phyloP scores from a whole-genome alignment of 2,329 filamentous ascomycete species.

The Alternaria sp. region DNA sequence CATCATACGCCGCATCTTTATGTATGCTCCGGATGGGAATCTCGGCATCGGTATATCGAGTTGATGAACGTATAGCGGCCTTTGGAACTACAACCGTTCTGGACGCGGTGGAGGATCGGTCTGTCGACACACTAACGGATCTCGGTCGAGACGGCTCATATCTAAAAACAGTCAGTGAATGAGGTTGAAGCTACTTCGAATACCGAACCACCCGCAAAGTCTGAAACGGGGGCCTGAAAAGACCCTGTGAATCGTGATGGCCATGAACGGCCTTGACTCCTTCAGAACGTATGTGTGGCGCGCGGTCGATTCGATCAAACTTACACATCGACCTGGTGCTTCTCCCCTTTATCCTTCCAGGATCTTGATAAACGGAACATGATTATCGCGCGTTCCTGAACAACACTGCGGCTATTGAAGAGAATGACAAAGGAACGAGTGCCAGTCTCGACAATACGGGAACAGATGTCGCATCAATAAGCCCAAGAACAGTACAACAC shows the following conservation, averaged over 20 bases:
- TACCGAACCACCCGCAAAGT: neutral
- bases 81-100: constrained; percentile 3
- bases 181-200: neutral
- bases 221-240: neutral
- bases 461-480: neutral
- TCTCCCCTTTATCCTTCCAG: constrained; percentile 3
- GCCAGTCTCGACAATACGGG: neutral
- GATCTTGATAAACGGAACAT: constrained; percentile 12
- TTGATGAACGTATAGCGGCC: neutral
- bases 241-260: neutral
- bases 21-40: neutral
- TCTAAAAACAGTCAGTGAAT: constrained; percentile 6
- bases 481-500: neutral
- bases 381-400: neutral
- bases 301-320: neutral
- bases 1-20: neutral
- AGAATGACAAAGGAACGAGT: neutral
- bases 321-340: constrained; percentile 5
- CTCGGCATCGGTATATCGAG: neutral
- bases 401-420: neutral
- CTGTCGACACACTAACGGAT: neutral
- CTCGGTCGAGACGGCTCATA: constrained; percentile 14
- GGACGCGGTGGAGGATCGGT: constrained; percentile 3
- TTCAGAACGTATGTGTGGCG: neutral
- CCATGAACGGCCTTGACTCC: neutral